phyloP scores from a whole-genome alignment of 257 asterid species.

The Solanum stenotomum region DNA sequence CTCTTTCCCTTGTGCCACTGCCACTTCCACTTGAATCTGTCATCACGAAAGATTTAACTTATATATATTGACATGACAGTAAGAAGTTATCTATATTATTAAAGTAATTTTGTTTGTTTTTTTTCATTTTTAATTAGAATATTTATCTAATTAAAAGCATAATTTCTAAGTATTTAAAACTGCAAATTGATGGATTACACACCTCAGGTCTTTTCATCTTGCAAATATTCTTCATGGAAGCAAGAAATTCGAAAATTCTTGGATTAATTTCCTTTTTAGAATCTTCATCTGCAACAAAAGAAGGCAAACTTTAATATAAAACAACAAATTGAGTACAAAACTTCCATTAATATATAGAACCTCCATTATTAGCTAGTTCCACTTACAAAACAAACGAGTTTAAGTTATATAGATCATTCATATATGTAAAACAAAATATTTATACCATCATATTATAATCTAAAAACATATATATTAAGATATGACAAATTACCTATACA shows the following conservation, averaged over 20 bases:
- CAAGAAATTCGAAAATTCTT: conserved; percentile 42
- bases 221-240: conserved; percentile 48
- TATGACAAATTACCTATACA: background rate
- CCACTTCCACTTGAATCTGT: conserved; percentile 47
- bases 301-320: background rate
- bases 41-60: background rate
- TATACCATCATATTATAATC: background rate
- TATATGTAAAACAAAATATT: background rate
- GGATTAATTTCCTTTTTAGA: conserved; percentile 20
- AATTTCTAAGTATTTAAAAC: background rate
- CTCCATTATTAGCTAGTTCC: background rate
- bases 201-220: conserved; percentile 76
- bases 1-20: conserved; percentile 59
- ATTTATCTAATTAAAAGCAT: background rate
- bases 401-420: background rate
- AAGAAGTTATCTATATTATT: too few relatives aligned
- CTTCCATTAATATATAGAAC: background rate
- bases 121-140: too few relatives aligned
- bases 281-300: conserved; percentile 22
- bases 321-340: background rate
- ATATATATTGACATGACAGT: background rate
- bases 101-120: too few relatives aligned
- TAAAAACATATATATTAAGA: too few relatives aligned
- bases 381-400: background rate
- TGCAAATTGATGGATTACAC: background rate